Evolutionary conservation across 768 basidiomycete species (phyloP).

Genomic region (Hypsizygus marmoreus): DNA sequence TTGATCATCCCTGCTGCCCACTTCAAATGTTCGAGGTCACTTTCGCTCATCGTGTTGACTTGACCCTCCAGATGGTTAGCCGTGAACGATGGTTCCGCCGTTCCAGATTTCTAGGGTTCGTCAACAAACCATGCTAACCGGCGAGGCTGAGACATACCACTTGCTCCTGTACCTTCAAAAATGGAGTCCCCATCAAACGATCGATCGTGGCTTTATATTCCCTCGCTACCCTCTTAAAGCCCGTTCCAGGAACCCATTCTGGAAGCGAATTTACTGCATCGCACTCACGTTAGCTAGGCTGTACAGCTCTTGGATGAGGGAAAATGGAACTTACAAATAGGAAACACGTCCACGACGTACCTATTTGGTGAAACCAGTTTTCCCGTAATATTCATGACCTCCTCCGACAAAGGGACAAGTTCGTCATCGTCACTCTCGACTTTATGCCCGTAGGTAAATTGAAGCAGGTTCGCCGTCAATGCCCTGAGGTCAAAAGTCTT

Average conservation of each 20-base stretch:
- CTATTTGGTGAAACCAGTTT: slow-evolving; percentile 3
- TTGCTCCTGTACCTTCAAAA: neutral
- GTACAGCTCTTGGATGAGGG: neutral
- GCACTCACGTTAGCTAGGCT: neutral
- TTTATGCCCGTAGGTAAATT: neutral
- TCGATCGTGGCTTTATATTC: neutral
- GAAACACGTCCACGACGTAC: slow-evolving; percentile 2
- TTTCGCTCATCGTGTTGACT: neutral
- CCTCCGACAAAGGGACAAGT: neutral
- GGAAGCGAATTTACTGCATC: neutral
- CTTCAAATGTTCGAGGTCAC: neutral
- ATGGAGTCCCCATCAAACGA: neutral
- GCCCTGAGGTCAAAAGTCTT: neutral
- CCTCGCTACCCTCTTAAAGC: slow-evolving; percentile 2
- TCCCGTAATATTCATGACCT: neutral
- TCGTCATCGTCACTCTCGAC: slow-evolving; percentile 2
- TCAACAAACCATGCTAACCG: neutral
- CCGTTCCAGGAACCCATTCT: neutral
- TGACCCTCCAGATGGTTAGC: neutral
- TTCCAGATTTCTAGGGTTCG: neutral
- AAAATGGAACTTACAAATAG: slow-evolving; percentile 1
- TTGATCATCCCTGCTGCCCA: slow-evolving; percentile 1
- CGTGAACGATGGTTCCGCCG: neutral
- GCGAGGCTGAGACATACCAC: neutral
- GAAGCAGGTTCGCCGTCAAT: neutral